A percentile compares a stretch with the other conserved stretches of the same genome.
These are phyloP conservation scores for Tolypocladium tropicale DNA, from an alignment of 2,329 filamentous ascomycete genomes.

Conservation along the genomic window DNA sequence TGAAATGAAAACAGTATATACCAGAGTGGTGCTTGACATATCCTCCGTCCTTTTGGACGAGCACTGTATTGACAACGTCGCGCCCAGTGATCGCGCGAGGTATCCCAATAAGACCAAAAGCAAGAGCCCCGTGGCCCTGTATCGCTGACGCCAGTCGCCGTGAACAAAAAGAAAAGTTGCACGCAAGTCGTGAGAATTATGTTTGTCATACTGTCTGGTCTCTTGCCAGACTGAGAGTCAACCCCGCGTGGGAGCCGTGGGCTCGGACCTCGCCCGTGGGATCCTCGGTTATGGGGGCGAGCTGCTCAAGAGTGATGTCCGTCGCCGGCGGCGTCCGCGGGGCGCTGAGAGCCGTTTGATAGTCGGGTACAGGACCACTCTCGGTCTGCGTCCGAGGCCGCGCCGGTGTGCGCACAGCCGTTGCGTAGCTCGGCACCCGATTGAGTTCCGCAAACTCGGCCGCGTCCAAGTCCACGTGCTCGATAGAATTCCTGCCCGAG, in stretches of 20 bases:
- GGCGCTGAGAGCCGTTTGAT: conserved; percentile 48
- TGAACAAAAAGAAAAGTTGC: neutral
- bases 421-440: conserved; percentile 69
- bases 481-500: conserved; percentile 43
- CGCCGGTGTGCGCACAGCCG: conserved; percentile 57
- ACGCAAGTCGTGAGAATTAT: neutral
- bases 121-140: neutral
- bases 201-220: neutral
- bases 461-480: conserved; percentile 47
- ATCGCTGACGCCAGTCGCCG: neutral
- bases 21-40: neutral
- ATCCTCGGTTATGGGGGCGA: conserved; percentile 22
- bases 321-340: conserved; percentile 35
- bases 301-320: conserved; percentile 16
- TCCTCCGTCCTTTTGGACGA: neutral
- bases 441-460: conserved; percentile 54
- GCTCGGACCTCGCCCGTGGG: conserved; percentile 10
- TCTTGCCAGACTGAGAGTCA: neutral
- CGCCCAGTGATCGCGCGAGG: neutral
- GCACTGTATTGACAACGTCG: neutral
- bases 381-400: conserved; percentile 39
- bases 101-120: too few species aligned
- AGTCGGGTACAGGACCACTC: conserved; percentile 51
- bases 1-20: neutral
- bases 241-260: neutral